Base-by-base conservation (phyloP, 139 green algal species). In the Chlorella sp. region DNA sequence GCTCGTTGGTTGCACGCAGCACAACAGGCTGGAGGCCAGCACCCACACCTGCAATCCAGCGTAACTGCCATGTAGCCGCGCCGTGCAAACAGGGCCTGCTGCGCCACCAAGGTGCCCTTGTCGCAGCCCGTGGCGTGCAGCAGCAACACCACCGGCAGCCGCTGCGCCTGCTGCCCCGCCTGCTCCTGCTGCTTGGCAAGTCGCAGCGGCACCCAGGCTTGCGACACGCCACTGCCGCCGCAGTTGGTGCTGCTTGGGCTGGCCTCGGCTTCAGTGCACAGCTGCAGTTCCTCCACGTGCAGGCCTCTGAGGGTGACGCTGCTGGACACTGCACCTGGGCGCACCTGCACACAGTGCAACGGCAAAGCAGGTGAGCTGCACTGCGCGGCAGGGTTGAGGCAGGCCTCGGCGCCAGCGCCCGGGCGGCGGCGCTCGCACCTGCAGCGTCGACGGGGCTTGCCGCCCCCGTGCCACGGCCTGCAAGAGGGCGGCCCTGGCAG, bases 131-230 rank as follows among this genome's bases (percentile, higher is more conserved):
- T 95, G 34, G 86, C 89, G 40, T 95, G 93, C 78, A 95, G 86
- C 83, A 93, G 91, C 21, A 95, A 73, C 15, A 93, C 89, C 1
- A 84, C 84, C 2, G 93, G 93, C 42, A 57, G 86, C n/a, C 26
- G 84, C 32, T 11, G 7, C 30, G 9, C 66, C 42, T 36, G 73
- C 48, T 15, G 28, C 21, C 34, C n/a, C 28, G 76, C 11, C 36
- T 83, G 40, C 36, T 64, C 42, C 32, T 64, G n/a, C 39, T 48
- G 66, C 83, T 86, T 91, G 14, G 93, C 71, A 21, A 94, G 81
- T 0, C 93, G 85, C 61, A 96, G 64, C 18, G 94, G 94, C 42
- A 96, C 89, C 94, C 94, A 96, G 53, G 89, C 90, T 66, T 96
- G 93, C 28, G 34, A 5, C 26, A 30, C 28, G 30, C 32, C 39